phyloP scores from a whole-genome alignment of 352 stramenopile species.

The Pythium chondricola region DNA sequence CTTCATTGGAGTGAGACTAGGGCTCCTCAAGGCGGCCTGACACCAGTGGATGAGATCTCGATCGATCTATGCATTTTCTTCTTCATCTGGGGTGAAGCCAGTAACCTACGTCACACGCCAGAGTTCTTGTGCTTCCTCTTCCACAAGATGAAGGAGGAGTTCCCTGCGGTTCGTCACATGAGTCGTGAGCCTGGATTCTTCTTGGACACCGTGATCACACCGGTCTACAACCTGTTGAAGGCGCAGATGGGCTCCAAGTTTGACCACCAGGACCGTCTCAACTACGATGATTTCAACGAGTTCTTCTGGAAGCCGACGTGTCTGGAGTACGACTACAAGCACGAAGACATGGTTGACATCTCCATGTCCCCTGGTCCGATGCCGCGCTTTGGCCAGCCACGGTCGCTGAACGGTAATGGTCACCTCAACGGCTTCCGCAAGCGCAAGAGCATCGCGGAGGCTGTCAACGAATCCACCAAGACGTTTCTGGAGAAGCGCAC shows the following conservation, averaged over 20 bases:
- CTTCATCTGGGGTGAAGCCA: slow-evolving; percentile 98
- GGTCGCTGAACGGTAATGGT: slow-evolving; percentile 15
- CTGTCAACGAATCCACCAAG: slow-evolving; percentile 89
- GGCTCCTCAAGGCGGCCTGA: slow-evolving; percentile 72
- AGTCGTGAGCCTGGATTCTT: slow-evolving; percentile 93
- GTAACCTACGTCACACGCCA: slow-evolving; percentile 96
- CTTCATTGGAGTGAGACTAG: slow-evolving; percentile 67
- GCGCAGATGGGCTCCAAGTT: slow-evolving; percentile 84
- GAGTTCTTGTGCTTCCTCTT: slow-evolving; percentile 99
- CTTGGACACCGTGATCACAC: slow-evolving; percentile 96
- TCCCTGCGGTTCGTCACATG: slow-evolving; percentile 56
- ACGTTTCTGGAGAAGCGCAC: slow-evolving; percentile 98
- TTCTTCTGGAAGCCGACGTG: slow-evolving; percentile 98
- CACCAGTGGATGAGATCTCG: slow-evolving; percentile 82
- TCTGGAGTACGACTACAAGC: slow-evolving; percentile 92
- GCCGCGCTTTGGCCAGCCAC: slow-evolving; percentile 44
- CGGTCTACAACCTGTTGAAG: slow-evolving; percentile 88
- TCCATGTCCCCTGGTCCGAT: slow-evolving; percentile 51
- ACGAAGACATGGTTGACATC: slow-evolving; percentile 76
- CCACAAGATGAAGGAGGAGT: slow-evolving; percentile 91
- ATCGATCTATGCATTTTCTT: slow-evolving; percentile 93
- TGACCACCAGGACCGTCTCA: slow-evolving; percentile 94
- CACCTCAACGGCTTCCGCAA: slow-evolving; percentile 32
- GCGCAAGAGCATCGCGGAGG: slow-evolving; percentile 85
- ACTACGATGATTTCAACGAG: slow-evolving; percentile 99